Percentiles rank a stretch among this genome's conserved stretches.
Evolutionary conservation across 2,329 filamentous ascomycete genomes (phyloP).

Genomic region (Teratosphaeriaceae sp.): DNA sequence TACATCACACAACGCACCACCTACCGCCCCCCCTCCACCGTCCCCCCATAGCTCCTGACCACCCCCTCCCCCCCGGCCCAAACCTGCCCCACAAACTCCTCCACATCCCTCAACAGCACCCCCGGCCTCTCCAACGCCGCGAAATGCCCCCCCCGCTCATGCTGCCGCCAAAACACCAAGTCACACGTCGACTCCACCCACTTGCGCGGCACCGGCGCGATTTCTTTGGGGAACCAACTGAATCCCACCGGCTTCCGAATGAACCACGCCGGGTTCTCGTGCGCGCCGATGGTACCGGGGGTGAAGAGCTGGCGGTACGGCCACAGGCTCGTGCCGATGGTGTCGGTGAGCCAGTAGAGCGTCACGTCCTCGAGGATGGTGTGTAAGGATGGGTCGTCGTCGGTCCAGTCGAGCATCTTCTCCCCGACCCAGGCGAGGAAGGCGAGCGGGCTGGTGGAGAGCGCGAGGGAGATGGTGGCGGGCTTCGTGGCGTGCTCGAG

Average conservation of each 20-base stretch:
- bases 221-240: conserved; percentile 34
- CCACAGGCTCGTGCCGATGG: not conserved
- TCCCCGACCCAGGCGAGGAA: conserved; percentile 51
- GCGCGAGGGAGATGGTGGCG: conserved; percentile 49
- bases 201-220: conserved; percentile 28
- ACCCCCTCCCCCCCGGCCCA: conserved; percentile 1
- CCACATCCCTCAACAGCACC: conserved; percentile 11
- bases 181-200: conserved; percentile 29
- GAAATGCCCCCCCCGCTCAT: conserved; percentile 32
- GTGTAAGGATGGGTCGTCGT: not conserved
- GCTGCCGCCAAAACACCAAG: conserved; percentile 28
- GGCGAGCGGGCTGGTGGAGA: conserved; percentile 49
- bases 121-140: conserved; percentile 21
- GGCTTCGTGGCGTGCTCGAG: conserved; percentile 49
- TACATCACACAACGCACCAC: no score
- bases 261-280: not conserved
- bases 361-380: not conserved
- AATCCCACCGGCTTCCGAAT: conserved; percentile 22
- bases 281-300: not conserved
- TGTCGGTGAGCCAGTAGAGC: conserved; percentile 1
- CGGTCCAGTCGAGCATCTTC: conserved; percentile 49
- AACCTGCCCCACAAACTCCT: conserved; percentile 12
- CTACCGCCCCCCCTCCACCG: no score
- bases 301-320: not conserved
- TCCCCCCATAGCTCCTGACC: no score